Evolutionary conservation across 305 asterid genomes (phyloP), one percentile per base, ranked within the genome.

Genomic region (Solanum hybrid): DNA sequence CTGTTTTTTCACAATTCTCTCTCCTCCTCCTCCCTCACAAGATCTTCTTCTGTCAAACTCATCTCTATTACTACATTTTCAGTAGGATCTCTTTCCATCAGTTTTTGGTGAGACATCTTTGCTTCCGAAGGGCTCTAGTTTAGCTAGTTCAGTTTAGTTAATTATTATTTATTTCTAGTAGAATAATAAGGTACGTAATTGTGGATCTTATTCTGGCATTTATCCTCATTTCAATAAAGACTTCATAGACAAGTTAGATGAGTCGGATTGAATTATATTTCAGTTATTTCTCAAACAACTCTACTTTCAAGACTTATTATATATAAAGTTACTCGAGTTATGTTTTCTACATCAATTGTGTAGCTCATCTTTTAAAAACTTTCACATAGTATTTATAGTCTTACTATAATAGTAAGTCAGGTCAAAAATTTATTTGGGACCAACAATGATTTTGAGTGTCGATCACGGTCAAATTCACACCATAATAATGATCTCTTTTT

Each of bases 51-150:
- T 13, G 60, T 45, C 60, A 45, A 45, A 45, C 60, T 45, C 60
- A 45, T 5, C 60, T 45, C 7, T 45, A 45, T 45, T 45, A 45
- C 19, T 45, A 3, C 19, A 45, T 45, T 45, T 45, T 45, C 8
- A 14, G 22, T 45, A 14, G 64, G 22, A 45, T 45, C 19, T 14
- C 22, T 45, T 14, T 51, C 22, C 22, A 51, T 51, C 9, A 51
- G 4, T 0, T 51, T 51, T 51, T 51, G 4, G 22, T 51, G 66
- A 51, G 1, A 51, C n/a, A 14, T 51, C n/a, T 14, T 51, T 51
- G 2, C 66, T 51, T 51, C 0, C 3, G 9, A 0, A 51, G 9
- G 66, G 66, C n/a, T 51, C 0, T 51, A 15, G 9, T 6, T 51
- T 14, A 51, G n/a, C 22, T 51, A 51, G 0, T 15, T 51, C 22